phyloP scores from a whole-genome alignment of 352 stramenopile species.

The Poterioochromonas sp. region DNA sequence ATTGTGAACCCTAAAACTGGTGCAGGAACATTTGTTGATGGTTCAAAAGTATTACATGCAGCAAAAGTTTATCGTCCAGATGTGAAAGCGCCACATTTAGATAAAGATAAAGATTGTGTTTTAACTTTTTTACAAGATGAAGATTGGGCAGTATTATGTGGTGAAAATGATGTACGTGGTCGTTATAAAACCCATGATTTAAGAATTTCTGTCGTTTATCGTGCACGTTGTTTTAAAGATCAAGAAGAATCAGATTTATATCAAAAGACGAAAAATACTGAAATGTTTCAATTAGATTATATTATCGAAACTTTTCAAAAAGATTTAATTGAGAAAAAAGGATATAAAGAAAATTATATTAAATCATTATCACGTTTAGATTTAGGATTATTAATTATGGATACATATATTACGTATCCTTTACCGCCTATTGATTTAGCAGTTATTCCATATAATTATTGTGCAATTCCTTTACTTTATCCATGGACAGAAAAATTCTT shows the following conservation, averaged over 20 bases:
- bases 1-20: slow-evolving; percentile 29
- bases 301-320: slow-evolving; percentile 10
- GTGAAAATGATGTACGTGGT: slow-evolving; percentile 9
- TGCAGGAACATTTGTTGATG: slow-evolving; percentile 39
- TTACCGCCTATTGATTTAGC: slow-evolving; percentile 10
- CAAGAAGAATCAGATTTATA: slow-evolving; percentile 25
- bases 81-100: slow-evolving; percentile 35
- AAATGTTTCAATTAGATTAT: slow-evolving; percentile 33
- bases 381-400: slow-evolving; percentile 39
- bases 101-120: slow-evolving; percentile 39
- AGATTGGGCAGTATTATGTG: slow-evolving; percentile 37
- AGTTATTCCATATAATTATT: slow-evolving; percentile 42
- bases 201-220: slow-evolving; percentile 45
- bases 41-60: slow-evolving; percentile 44
- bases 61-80: slow-evolving; percentile 40
- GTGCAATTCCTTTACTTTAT: slow-evolving; percentile 19
- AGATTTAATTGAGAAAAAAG: not conserved
- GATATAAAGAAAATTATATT: not conserved
- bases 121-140: slow-evolving; percentile 26
- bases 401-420: slow-evolving; percentile 43
- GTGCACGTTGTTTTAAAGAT: slow-evolving; percentile 43
- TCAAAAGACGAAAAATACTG: slow-evolving; percentile 7
- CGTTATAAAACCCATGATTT: slow-evolving; percentile 41
- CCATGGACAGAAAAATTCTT: not conserved
- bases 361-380: slow-evolving; percentile 27